phyloP scores from a whole-genome alignment of 2,329 filamentous ascomycete genomes.

The Elsinoe fawcettii region DNA sequence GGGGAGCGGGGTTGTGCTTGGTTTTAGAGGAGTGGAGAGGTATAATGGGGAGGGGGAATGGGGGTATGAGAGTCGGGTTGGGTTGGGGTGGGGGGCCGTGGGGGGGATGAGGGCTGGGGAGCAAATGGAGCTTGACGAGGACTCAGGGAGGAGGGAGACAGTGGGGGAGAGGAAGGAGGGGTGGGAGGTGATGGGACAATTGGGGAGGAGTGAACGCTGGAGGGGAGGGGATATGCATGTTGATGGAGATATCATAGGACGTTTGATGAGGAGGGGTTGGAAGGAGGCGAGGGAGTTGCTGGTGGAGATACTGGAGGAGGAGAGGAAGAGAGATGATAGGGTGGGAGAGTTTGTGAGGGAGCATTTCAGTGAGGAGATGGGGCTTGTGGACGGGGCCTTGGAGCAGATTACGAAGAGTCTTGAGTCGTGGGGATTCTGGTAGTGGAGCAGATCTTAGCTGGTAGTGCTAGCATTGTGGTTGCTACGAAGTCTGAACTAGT shows the following conservation, averaged over 20 bases:
- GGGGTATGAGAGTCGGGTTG: slow-evolving; percentile 16
- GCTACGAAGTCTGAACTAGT: neutral
- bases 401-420: slow-evolving; percentile 20
- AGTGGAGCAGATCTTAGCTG: neutral
- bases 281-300: slow-evolving; percentile 17
- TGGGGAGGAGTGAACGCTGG: slow-evolving; percentile 16
- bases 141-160: slow-evolving; percentile 15
- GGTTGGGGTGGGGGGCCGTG: neutral
- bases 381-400: slow-evolving; percentile 21
- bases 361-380: slow-evolving; percentile 26
- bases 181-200: slow-evolving; percentile 18
- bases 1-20: slow-evolving; percentile 23
- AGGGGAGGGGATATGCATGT: slow-evolving; percentile 29
- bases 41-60: slow-evolving; percentile 25
- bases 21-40: slow-evolving; percentile 18
- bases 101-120: slow-evolving; percentile 23
- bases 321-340: slow-evolving; percentile 21
- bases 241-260: slow-evolving; percentile 35
- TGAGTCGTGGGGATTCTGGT: slow-evolving; percentile 22
- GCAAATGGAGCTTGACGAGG: slow-evolving; percentile 18
- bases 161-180: slow-evolving; percentile 24
- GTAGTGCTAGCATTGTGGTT: neutral
- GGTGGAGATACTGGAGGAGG: slow-evolving; percentile 18
- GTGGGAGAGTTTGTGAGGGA: slow-evolving; percentile 27
- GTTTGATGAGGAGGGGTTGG: slow-evolving; percentile 28